A percentile compares a stretch with the other conserved stretches of the same genome.
Evolutionary conservation across 2,329 filamentous ascomycete species (phyloP).

Genomic region (Clarireedia paspali): DNA sequence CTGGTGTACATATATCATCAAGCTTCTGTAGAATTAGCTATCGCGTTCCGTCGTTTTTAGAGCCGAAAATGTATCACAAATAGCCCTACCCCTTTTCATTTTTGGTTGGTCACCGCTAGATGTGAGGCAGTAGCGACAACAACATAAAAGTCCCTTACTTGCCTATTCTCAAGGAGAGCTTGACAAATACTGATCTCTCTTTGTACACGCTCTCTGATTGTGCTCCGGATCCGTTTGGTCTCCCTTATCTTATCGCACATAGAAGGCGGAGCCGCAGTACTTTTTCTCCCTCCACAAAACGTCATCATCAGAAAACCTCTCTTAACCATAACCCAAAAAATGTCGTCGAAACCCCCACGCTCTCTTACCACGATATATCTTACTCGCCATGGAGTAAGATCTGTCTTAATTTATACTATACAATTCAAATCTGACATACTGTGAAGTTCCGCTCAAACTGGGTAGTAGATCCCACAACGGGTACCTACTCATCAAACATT

Average conservation of each 20-base stretch:
- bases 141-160: no score
- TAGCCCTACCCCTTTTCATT: no score
- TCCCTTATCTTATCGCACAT: conserved; percentile 9
- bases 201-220: background rate
- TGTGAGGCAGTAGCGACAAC: no score
- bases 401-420: conserved; percentile 11
- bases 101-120: no score
- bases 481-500: conserved; percentile 66
- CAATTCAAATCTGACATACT: conserved; percentile 10
- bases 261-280: background rate
- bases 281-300: background rate
- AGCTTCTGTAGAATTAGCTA: background rate
- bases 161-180: no score
- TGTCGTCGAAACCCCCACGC: conserved; percentile 4
- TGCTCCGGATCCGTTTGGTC: conserved; percentile 18
- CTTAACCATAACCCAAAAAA: background rate
- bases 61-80: background rate
- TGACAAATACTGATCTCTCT: no score
- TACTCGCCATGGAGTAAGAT: conserved; percentile 65
- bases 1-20: background rate
- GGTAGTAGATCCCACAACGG: conserved; percentile 74
- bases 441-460: conserved; percentile 81
- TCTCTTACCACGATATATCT: conserved; percentile 51
- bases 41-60: no score
- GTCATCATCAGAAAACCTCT: conserved; percentile 5